These are phyloP conservation scores for Debaryomyces robertsiae DNA, from an alignment of 1,139 yeast species.

Conservation along the genomic window DNA sequence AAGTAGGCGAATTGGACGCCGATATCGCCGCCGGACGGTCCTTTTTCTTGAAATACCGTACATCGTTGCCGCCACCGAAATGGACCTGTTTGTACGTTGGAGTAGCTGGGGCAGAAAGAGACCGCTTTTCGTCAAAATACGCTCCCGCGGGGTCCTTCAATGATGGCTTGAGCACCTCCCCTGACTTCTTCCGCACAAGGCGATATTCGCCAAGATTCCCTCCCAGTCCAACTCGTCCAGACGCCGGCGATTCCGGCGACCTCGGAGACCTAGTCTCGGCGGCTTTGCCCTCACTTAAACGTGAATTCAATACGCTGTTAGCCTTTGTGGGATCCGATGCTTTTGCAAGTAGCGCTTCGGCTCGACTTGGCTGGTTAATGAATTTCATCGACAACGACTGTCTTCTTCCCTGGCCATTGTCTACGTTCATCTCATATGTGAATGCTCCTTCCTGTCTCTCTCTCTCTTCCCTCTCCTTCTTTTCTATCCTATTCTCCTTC, in stretches of 20 bases:
- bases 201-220: slow-evolving; percentile 12
- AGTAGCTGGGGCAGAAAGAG: slow-evolving; percentile 71
- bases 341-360: slow-evolving; percentile 33
- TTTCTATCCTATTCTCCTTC: no score
- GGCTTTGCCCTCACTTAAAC: not conserved
- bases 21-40: slow-evolving; percentile 79
- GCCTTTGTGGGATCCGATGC: slow-evolving; percentile 38
- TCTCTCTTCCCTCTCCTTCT: no score
- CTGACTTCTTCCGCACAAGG: slow-evolving; percentile 71
- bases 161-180: slow-evolving; percentile 77
- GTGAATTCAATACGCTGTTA: slow-evolving; percentile 32
- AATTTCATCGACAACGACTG: slow-evolving; percentile 40
- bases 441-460: no score
- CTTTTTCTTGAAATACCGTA: slow-evolving; percentile 67
- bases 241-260: not conserved
- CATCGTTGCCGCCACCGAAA: slow-evolving; percentile 68
- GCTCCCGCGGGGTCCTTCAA: slow-evolving; percentile 41
- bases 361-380: slow-evolving; percentile 46
- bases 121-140: slow-evolving; percentile 42
- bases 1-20: slow-evolving; percentile 61
- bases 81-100: slow-evolving; percentile 76
- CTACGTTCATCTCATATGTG: not conserved
- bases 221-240: no score
- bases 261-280: not conserved
- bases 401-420: slow-evolving; percentile 9